Base-by-base conservation (phyloP, 495 filamentous ascomycete species). In the Aspergillus asperescens region DNA sequence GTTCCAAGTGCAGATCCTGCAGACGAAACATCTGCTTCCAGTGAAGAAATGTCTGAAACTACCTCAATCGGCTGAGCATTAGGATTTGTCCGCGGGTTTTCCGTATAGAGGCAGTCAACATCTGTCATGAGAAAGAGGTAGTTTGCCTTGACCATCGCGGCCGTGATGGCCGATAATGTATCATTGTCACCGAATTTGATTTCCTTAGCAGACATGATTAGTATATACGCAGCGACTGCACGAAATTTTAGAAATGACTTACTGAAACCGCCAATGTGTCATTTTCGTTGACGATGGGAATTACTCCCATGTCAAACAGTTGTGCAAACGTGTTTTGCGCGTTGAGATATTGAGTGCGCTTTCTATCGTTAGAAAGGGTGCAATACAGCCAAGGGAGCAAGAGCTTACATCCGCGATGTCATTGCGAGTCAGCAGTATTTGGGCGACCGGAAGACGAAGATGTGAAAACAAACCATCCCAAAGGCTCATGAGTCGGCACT, bases 151-250 rank as follows among this genome's bases (percentile, higher is more conserved):
- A 96, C 87, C 89, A 96, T 96, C 41, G 87, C 94, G 5, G 93
- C 92, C 1, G 93, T 96, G 58, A 98, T 95, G 34, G 94, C 93
- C 27, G 89, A 94, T 24, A 98, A 74, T 12, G 93, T 98, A 70
- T 98, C 93, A 60, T 98, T 98, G 73, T 98, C 93, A 55, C 93
- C 93, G 62, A 98, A 98, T 79, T 97, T 97, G 66, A 98, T 97
- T 81, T 98, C 93, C 77, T 84, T 47, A 2, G 7, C 1, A 35
- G 23, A 5, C 1, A 28, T 15, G 22, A 6, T 42, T 55, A 31
- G 53, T 39, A 22, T 42, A 7, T 16, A 9, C 6, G 16, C n/a
- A 43, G 13, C 7, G 7, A 47, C 19, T 38, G 4, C 2, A 20
- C 52, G 32, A 1, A 7, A 38, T 16, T 15, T 22, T n/a, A 23